Evolutionary conservation across 208 protist species (phyloP).

Genomic region (Acanthamoeba lenticulata): DNA sequence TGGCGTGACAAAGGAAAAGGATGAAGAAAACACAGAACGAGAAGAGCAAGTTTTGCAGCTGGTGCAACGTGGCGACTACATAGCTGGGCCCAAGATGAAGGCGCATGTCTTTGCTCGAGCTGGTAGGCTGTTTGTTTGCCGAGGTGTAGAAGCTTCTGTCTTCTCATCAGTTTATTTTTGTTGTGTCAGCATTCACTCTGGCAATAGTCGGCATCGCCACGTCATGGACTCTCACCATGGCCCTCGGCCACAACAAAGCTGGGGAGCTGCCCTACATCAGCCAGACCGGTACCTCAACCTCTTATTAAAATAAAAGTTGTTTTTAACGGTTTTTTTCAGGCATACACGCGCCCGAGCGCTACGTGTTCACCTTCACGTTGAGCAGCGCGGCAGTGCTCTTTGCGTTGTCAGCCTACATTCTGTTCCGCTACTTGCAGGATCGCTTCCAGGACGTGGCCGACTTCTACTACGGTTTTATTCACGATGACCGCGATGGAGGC

Average conservation of each 20-base stretch:
- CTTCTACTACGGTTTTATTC: not conserved
- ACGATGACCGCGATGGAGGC: not conserved
- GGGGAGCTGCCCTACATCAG: not conserved
- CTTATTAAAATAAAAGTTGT: not conserved
- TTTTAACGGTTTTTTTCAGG: not conserved
- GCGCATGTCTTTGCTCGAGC: too few relatives aligned
- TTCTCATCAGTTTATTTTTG: not conserved
- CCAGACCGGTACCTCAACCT: not conserved
- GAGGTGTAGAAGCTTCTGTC: too few relatives aligned
- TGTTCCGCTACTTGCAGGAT: not conserved
- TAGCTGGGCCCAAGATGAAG: too few relatives aligned
- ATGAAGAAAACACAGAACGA: too few relatives aligned
- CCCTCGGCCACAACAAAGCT: not conserved
- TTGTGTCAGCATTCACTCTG: not conserved
- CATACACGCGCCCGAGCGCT: not conserved
- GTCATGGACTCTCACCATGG: not conserved
- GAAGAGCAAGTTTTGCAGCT: too few relatives aligned
- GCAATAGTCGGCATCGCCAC: not conserved
- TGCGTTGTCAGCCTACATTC: not conserved
- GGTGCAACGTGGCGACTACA: too few relatives aligned
- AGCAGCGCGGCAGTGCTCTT: not conserved
- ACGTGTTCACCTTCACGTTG: not conserved
- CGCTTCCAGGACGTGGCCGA: conserved; percentile 18
- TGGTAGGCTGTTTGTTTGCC: too few relatives aligned
- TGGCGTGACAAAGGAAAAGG: too few relatives aligned